phyloP scores from a whole-genome alignment of 1,284 basidiomycete genomes.

The Ganoderma resinaceum region DNA sequence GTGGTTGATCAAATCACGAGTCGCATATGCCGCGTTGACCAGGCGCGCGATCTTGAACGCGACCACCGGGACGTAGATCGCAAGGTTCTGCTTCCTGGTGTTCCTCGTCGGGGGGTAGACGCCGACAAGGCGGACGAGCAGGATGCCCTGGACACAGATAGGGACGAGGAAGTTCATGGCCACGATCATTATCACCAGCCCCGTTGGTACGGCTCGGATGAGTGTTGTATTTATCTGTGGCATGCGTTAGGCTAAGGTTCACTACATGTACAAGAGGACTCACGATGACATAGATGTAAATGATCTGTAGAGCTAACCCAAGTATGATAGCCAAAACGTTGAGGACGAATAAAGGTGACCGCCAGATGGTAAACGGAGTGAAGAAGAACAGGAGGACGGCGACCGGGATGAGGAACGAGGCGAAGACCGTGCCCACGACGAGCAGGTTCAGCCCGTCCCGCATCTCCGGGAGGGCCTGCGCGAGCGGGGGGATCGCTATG shows the following conservation, averaged over 20 bases:
- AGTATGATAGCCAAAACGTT: slow-evolving; percentile 34
- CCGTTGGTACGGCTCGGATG: neutral
- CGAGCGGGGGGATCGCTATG: slow-evolving; percentile 3
- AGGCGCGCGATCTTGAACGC: slow-evolving; percentile 6
- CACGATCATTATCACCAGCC: slow-evolving; percentile 2
- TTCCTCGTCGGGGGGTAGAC: slow-evolving; percentile 29
- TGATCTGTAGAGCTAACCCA: slow-evolving; percentile 19
- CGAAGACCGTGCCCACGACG: slow-evolving; percentile 28
- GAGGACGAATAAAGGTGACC: slow-evolving; percentile 37
- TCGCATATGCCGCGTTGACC: neutral
- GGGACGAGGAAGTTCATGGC: slow-evolving; percentile 25
- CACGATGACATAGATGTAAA: slow-evolving; percentile 16
- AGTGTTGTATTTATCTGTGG: neutral
- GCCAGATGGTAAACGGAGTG: slow-evolving; percentile 26
- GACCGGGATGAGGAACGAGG: slow-evolving; percentile 30
- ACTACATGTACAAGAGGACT: too few species aligned
- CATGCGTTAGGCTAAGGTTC: neutral
- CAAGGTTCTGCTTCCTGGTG: neutral
- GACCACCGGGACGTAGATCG: slow-evolving; percentile 14
- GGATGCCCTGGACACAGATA: slow-evolving; percentile 32
- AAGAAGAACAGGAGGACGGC: slow-evolving; percentile 36
- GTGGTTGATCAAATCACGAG: neutral
- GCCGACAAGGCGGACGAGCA: slow-evolving; percentile 34
- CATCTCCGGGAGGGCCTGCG: neutral
- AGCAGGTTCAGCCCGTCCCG: slow-evolving; percentile 13